A percentile compares a stretch with the other conserved stretches of the same genome.
These are phyloP conservation scores for Leucaena leucocephala DNA, from an alignment of 306 rosid species.

Conservation along the genomic window DNA sequence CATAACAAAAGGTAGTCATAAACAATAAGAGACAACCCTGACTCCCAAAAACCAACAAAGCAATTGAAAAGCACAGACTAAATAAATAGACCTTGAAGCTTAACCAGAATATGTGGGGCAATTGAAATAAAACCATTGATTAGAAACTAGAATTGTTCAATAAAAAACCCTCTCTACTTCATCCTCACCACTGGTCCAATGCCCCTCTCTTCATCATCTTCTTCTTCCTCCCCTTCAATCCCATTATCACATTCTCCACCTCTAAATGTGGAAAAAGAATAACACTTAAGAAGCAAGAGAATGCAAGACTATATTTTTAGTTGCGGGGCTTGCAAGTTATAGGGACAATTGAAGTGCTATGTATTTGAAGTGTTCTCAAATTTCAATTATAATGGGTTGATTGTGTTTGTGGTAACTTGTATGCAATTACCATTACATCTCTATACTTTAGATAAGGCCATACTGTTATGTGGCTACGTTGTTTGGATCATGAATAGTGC, in stretches of 20 bases:
- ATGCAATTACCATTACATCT: background rate
- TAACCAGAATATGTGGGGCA: background rate
- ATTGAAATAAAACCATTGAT: background rate
- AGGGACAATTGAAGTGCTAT: background rate
- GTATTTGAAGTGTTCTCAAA: background rate
- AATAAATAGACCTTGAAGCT: background rate
- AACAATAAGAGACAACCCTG: background rate
- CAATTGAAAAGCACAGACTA: background rate
- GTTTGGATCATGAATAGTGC: slow-evolving; percentile 2
- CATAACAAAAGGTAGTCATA: background rate
- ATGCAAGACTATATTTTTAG: background rate
- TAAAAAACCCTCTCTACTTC: no score
- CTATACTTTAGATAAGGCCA: slow-evolving; percentile 14
- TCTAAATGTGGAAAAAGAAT: no score
- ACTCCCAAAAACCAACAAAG: background rate
- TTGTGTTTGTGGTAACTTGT: background rate
- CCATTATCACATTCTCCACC: no score
- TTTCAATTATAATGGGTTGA: background rate
- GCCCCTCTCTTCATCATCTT: no score
- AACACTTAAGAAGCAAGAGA: no score
- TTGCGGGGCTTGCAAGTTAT: background rate
- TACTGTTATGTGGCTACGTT: slow-evolving; percentile 11
- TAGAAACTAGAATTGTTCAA: background rate
- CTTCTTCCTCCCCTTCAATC: no score
- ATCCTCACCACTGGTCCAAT: no score